Evolutionary conservation across 192 early-diverging fungal species (phyloP).

Genomic region (Paraglomus brasilianum): DNA sequence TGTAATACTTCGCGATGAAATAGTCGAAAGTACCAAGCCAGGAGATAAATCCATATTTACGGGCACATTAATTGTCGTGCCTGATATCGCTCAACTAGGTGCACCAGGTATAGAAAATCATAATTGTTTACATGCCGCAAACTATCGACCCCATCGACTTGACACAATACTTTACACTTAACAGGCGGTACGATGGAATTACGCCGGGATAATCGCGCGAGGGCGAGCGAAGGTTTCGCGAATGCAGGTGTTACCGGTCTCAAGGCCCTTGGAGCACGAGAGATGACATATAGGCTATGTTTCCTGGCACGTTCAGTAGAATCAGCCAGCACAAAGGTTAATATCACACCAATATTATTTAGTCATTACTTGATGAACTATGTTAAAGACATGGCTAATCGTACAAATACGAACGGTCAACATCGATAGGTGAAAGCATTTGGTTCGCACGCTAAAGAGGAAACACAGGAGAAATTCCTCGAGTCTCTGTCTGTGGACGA

Average conservation of each 20-base stretch:
- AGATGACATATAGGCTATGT: slow-evolving; percentile 89
- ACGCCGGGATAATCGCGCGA: slow-evolving; percentile 50
- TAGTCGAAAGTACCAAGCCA: slow-evolving; percentile 93
- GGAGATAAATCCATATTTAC: slow-evolving; percentile 90
- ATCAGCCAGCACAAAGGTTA: slow-evolving; percentile 49
- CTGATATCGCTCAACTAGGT: slow-evolving; percentile 83
- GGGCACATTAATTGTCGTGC: slow-evolving; percentile 88
- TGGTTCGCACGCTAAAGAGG: slow-evolving; percentile 47
- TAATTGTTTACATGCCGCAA: background rate
- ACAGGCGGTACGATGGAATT: slow-evolving; percentile 53
- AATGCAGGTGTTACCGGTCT: slow-evolving; percentile 82
- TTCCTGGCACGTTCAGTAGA: slow-evolving; percentile 86
- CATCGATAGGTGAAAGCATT: too few relatives aligned
- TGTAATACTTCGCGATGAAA: slow-evolving; percentile 89
- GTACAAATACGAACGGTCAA: too few relatives aligned
- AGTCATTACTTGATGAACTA: too few relatives aligned
- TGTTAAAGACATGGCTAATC: too few relatives aligned
- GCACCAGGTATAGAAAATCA: slow-evolving; percentile 57
- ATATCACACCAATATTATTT: background rate
- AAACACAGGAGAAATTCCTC: slow-evolving; percentile 63
- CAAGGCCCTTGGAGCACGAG: slow-evolving; percentile 85
- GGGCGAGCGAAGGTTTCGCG: slow-evolving; percentile 55
- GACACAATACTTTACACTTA: background rate
- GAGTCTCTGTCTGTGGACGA: slow-evolving; percentile 69
- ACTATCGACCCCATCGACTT: too few relatives aligned